A percentile compares a stretch with the other conserved stretches of the same genome.
phyloP scores from a whole-genome alignment of 1,284 basidiomycete species.

The Ustilago tritici region DNA sequence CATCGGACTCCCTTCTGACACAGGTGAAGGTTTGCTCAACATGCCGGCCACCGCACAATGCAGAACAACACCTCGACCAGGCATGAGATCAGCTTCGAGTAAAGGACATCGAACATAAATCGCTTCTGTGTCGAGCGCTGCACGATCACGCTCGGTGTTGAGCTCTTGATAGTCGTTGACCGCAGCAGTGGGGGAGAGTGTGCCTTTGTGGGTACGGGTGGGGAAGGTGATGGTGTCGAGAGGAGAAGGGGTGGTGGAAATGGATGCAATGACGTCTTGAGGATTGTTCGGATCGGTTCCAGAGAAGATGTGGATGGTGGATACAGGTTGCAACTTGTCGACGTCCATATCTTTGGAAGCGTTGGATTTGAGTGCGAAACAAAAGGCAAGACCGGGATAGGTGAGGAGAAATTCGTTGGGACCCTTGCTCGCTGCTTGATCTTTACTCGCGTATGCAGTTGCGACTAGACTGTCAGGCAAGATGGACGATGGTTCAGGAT shows the following conservation, averaged over 20 bases:
- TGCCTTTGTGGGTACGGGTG: conserved; percentile 20
- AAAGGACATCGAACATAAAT: conserved; percentile 39
- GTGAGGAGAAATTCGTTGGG: conserved; percentile 38
- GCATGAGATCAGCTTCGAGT: conserved; percentile 25
- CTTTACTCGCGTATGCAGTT: conserved; percentile 6
- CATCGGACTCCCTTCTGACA: not conserved
- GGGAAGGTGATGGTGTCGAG: conserved; percentile 5
- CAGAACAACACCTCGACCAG: conserved; percentile 25
- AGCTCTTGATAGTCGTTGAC: conserved; percentile 27
- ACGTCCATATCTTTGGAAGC: conserved; percentile 23
- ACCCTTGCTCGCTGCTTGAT: not conserved
- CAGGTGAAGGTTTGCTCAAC: conserved; percentile 17
- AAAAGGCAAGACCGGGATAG: conserved; percentile 52
- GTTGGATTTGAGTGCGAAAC: conserved; percentile 27
- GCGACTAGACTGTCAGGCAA: conserved; percentile 14
- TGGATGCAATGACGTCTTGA: conserved; percentile 33
- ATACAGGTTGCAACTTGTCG: conserved; percentile 49
- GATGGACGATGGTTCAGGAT: conserved; percentile 16
- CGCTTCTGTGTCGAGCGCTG: conserved; percentile 40
- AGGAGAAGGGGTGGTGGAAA: not conserved
- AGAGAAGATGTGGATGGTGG: conserved; percentile 47
- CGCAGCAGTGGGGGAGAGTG: conserved; percentile 32
- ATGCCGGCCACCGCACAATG: conserved; percentile 27
- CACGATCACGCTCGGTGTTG: conserved; percentile 40
- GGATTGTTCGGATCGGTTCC: conserved; percentile 36